Base-by-base conservation (phyloP, 192 early-diverging fungal genomes). In the Podila verticillata region DNA sequence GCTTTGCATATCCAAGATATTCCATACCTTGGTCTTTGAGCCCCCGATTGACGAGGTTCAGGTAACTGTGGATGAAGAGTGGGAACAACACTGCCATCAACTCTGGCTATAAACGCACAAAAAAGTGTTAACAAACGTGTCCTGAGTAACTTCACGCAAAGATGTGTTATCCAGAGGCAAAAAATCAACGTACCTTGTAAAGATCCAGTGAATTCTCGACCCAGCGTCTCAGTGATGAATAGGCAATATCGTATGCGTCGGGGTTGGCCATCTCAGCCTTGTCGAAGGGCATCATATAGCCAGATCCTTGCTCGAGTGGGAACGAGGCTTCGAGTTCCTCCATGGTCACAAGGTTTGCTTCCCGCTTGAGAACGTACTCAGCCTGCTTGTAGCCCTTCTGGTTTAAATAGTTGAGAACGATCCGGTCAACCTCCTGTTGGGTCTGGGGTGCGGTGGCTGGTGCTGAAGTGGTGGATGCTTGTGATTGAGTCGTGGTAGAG, bases 121-220 rank as follows among this genome's bases (percentile, higher is more conserved):
- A 63, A 26, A 19, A 39, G 47, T 61, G 10, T 28, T 34, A 15
- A 47, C 1, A 28, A 19, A 20, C 22, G n/a, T 13, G 56, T 57
- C 2, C 39, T 17, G 2, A 19, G 9, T 8, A 0, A 17, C 6
- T 5, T 24, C 49, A 8, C 2, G 9, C 51, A 54, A 24, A 54
- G 39, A 44, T 15, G 17, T 15, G 13, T 15, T 17, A n/a, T n/a
- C n/a, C n/a, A n/a, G n/a, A n/a, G n/a, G 15, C 1, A 44, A 13
- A 12, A 7, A 1, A 15, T 44, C 39, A 15, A 10, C 15, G 15
- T 82, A 94, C 93, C 89, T 93, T 95, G 89, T 96, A 99, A 69
- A 91, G 89, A 72, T 98, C 98, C 56, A 99, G 87, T 7, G 96
- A 98, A 66, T 93, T 93, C 61, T 98, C 95, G 49, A 98, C 92